Percentiles rank a stretch among this genome's conserved stretches.
Evolutionary conservation across 352 stramenopile species (phyloP).

Genomic region (Pythium graminicola): DNA sequence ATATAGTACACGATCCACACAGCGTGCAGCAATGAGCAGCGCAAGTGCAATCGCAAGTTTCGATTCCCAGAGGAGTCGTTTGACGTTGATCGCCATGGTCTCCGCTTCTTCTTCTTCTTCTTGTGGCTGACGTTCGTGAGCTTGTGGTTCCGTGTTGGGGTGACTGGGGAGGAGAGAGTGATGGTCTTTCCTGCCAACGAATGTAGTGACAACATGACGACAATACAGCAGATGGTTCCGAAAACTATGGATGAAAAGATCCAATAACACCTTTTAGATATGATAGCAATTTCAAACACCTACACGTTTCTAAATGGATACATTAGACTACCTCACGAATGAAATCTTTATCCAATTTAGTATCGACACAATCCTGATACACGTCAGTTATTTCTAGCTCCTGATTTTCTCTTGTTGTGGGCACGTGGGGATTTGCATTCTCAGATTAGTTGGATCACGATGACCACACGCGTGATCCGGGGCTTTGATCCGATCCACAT

Average conservation of each 20-base stretch:
- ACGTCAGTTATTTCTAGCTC: too few relatives aligned
- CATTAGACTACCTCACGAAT: too few relatives aligned
- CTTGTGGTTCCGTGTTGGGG: neutral
- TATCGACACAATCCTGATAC: too few relatives aligned
- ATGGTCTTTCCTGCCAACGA: slow-evolving; percentile 12
- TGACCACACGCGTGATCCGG: neutral
- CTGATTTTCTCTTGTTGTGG: too few relatives aligned
- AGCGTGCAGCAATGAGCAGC: slow-evolving; percentile 70
- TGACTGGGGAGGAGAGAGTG: slow-evolving; percentile 7
- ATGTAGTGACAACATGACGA: neutral
- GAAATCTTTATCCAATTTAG: too few relatives aligned
- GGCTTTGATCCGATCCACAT: slow-evolving; percentile 6
- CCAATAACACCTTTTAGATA: slow-evolving; percentile 3
- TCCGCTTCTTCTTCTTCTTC: neutral
- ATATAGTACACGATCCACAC: slow-evolving; percentile 80
- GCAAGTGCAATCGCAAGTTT: slow-evolving; percentile 75
- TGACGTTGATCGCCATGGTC: slow-evolving; percentile 39
- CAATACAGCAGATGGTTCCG: neutral
- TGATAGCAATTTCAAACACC: too few relatives aligned
- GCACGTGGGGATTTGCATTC: neutral
- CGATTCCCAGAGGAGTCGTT: slow-evolving; percentile 74
- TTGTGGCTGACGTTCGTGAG: neutral
- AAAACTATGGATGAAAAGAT: slow-evolving; percentile 8
- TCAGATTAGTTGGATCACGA: too few relatives aligned
- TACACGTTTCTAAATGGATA: too few relatives aligned